Base-by-base conservation (phyloP, 495 filamentous ascomycete genomes). In the Aspergillus affinis region DNA sequence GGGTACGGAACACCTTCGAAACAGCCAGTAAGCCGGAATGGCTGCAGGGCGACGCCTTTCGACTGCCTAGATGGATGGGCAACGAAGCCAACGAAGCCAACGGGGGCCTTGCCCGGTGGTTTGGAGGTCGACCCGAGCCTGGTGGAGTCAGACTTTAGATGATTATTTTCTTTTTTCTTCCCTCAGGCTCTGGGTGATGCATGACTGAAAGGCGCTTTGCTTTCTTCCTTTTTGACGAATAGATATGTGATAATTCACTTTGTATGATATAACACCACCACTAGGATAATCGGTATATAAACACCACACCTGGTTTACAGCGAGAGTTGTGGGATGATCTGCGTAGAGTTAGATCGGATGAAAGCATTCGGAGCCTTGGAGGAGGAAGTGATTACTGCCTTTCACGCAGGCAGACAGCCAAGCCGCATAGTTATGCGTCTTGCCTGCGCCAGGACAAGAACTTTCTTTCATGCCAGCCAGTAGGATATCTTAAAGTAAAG, bases 1-100 rank as follows among this genome's bases (percentile, higher is more conserved):
- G 94, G 44, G 86, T 98, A 54, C 86, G 82, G 66, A 98, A 98
- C 69, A 97, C 94, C 3, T 84, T 98, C 54, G 94, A 98, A 54
- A 90, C 87, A 6, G 75, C 91, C 18, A 90, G 93, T 48, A 83
- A 86, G 32, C 92, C 93, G 2, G 83, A 86, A 53, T 96, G 92
- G 91, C 65, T 95, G 53, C 82, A 86, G 61, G 84, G 85, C 20
- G 82, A 88, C 54, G 75, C 83, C 17, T 82, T 90, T 66, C 89
- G 89, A 69, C 80, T 86, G 66, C 93, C 91, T 3, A 90, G 88
- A 61, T 97, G 93, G 93, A 89, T 96, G 86, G 69, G 65, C 2
- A 64, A 51, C 21, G 69, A 70, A 17, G 67, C 68, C 48, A 71
- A 72, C 44, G 75, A 73, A 32, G 64, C 70, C 18, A 72, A 71